Base-by-base conservation (phyloP, 305 asterid genomes). In the Plantago coronopus region DNA sequence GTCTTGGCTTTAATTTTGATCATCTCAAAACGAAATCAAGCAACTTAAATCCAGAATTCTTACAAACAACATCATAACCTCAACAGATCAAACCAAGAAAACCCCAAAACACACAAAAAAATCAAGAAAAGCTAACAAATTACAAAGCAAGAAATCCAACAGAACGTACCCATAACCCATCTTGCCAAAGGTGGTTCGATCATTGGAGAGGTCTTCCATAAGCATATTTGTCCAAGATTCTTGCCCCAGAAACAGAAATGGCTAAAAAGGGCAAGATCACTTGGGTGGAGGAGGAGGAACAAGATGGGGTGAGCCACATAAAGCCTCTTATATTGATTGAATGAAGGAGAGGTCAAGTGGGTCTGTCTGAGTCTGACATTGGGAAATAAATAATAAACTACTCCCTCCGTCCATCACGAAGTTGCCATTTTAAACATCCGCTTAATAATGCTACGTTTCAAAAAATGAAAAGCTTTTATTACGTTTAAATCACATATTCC, bases 171-270 rank as follows among this genome's bases (percentile, higher is more conserved):
- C 98, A 76, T 81, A 86, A 68, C 97, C 95, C 98, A 89, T 89
- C 87, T 87, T 89, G 73, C 98, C 98, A 65, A 86, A 91, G 69
- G 91, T 89, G 31, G 79, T 94, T 56, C 98, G 91, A 72, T 85
- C 97, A 77, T 66, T 66, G 51, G 82, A 74, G 75, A 44, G 73
- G 69, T 77, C 87, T 66, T 84, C 98, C 98, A 91, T 84, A 38
- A 74, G 81, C 81, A 77, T 76, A 7, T 62, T 64, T 69, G 64
- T 48, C 20, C 31, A 0, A 15, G 8, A 25, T 2, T 21, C 17
- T 20, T 29, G 8, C 23, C 66, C 56, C 43, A 53, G 25, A 58
- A 59, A 63, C 44, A 54, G 20, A 37, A 48, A 12, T 15, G 17
- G 29, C 29, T 17, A 34, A 54, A n/a, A 17, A 53, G 40, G 38